Conservation (phyloP, 768 basidiomycete species). For the Candolleomyces aberdarensis region DNA sequence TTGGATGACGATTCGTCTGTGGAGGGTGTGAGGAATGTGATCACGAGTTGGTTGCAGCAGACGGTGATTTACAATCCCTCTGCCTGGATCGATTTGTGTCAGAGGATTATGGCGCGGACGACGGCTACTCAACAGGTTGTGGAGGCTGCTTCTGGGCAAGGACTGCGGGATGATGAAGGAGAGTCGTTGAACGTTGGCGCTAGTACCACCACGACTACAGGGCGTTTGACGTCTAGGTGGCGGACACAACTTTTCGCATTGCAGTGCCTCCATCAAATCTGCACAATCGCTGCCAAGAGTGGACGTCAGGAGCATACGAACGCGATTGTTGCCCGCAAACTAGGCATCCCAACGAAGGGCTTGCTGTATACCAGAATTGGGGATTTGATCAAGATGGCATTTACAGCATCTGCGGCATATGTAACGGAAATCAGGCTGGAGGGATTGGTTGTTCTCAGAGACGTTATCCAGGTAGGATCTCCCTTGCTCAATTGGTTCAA, state of each 20-base stretch:
- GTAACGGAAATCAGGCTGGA: conserved; percentile 93
- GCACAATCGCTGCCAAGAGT: conserved; percentile 66
- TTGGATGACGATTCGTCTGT: conserved; percentile 93
- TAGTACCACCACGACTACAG: conserved; percentile 28
- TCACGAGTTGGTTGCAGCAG: conserved; percentile 91
- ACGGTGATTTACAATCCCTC: conserved; percentile 91
- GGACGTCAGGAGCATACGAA: conserved; percentile 85
- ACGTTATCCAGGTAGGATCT: conserved; percentile 78
- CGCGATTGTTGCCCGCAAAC: conserved; percentile 60
- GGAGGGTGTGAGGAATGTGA: conserved; percentile 91
- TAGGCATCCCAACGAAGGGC: conserved; percentile 50
- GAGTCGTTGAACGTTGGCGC: conserved; percentile 77
- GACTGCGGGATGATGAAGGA: conserved; percentile 86
- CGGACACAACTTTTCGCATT: conserved; percentile 94
- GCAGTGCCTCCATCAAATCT: conserved; percentile 88
- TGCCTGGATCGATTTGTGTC: conserved; percentile 98
- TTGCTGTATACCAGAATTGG: conserved; percentile 83
- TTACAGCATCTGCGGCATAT: conserved; percentile 94
- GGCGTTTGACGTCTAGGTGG: conserved; percentile 78
- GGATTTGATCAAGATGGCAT: conserved; percentile 96
- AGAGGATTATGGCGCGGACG: conserved; percentile 93
- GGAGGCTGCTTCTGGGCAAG: conserved; percentile 54
- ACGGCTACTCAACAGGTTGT: conserved; percentile 78
- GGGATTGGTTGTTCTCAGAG: conserved; percentile 83
- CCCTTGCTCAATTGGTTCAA: not conserved